Conservation (phyloP, 495 filamentous ascomycete genomes). For the Clavariopsis aquatica region DNA sequence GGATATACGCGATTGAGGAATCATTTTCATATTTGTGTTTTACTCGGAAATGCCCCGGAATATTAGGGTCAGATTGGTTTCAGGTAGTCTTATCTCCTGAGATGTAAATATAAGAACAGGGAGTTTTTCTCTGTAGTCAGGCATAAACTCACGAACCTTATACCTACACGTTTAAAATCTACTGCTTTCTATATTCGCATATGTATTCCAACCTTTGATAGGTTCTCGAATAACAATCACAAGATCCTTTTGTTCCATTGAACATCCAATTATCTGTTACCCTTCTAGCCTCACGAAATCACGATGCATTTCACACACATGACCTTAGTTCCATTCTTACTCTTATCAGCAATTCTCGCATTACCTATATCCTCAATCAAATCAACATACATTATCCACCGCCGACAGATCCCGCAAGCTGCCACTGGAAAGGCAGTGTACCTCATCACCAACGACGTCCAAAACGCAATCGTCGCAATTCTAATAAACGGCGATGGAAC, state of each 20-base stretch:
- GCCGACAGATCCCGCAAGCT: not conserved
- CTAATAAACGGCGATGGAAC: slow-evolving; percentile 34
- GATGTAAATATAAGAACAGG: not conserved
- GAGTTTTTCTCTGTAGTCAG: not conserved
- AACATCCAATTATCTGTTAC: not conserved
- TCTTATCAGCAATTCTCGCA: not conserved
- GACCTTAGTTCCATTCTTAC: not conserved
- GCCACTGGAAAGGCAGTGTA: slow-evolving; percentile 34
- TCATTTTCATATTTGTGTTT: slow-evolving; percentile 2
- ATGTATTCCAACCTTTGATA: not conserved
- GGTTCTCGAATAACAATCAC: not conserved
- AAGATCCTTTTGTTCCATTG: not conserved
- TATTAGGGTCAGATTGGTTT: not conserved
- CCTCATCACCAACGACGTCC: slow-evolving; percentile 38
- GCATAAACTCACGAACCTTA: too few relatives aligned
- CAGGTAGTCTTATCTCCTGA: not conserved
- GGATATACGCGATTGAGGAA: slow-evolving; percentile 7
- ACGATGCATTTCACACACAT: not conserved
- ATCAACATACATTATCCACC: not conserved
- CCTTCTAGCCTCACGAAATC: not conserved
- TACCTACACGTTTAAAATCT: not conserved
- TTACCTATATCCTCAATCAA: not conserved
- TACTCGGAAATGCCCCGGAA: not conserved
- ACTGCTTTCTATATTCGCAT: not conserved
- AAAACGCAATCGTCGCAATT: slow-evolving; percentile 38